A percentile compares a stretch with the other conserved stretches of the same genome.
phyloP scores from a whole-genome alignment of 768 basidiomycete species.

The Auricularia sp. region DNA sequence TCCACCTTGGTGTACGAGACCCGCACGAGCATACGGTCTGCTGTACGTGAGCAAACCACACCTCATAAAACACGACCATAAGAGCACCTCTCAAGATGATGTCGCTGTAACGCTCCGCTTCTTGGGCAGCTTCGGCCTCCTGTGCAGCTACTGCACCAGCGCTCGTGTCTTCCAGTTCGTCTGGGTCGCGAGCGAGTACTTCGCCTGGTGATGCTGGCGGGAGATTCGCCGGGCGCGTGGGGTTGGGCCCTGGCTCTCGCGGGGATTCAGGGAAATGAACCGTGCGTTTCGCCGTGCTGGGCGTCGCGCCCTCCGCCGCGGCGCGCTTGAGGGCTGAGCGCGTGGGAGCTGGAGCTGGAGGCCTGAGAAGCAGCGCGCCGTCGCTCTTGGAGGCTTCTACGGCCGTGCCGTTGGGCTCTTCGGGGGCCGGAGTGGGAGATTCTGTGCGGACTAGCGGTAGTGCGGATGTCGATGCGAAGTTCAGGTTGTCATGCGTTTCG shows the following conservation, averaged over 20 bases:
- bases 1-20: conserved; percentile 55
- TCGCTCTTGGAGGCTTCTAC: background rate
- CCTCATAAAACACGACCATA: conserved; percentile 2
- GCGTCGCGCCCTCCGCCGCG: conserved; percentile 15
- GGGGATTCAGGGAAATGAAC: conserved; percentile 14
- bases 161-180: conserved; percentile 50
- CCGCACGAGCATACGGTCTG: conserved; percentile 86
- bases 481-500: background rate
- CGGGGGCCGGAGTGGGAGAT: background rate
- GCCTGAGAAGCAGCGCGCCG: conserved; percentile 1
- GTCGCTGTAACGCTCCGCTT: conserved; percentile 32
- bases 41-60: background rate
- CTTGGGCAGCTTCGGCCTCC: conserved; percentile 14
- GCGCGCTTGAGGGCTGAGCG: background rate
- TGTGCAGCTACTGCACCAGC: conserved; percentile 41
- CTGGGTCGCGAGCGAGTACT: conserved; percentile 55
- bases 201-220: conserved; percentile 45
- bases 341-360: background rate
- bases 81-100: conserved; percentile 65
- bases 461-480: background rate
- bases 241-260: background rate
- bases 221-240: conserved; percentile 10
- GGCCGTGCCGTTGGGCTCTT: background rate
- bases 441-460: conserved; percentile 3
- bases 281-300: conserved; percentile 10